A percentile compares a stretch with the other conserved stretches of the same genome.
Conservation (phyloP, 1,284 basidiomycete species). For the Cryptococcus floricola region DNA sequence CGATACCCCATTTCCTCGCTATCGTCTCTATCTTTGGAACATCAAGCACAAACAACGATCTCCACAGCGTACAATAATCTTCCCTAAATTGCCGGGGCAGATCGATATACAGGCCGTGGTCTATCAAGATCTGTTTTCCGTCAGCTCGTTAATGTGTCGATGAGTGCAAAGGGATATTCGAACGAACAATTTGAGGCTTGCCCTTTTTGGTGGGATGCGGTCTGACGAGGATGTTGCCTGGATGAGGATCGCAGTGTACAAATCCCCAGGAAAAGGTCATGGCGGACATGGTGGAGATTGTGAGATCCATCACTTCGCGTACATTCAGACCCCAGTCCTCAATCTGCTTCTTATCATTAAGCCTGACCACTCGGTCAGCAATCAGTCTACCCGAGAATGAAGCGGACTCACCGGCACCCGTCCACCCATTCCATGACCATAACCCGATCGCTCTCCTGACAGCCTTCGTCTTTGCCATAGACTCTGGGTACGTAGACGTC, state of each 20-base stretch:
- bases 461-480: conserved; percentile 61
- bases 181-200: conserved; percentile 66
- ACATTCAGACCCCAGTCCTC: conserved; percentile 50
- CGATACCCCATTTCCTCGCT: conserved; percentile 72
- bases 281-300: conserved; percentile 66
- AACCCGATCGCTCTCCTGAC: conserved; percentile 60
- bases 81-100: conserved; percentile 62
- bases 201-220: conserved; percentile 60
- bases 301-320: conserved; percentile 53
- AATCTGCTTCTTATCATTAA: conserved; percentile 61
- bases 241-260: conserved; percentile 63
- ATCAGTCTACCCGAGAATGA: background rate
- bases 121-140: conserved; percentile 57
- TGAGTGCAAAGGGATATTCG: background rate
- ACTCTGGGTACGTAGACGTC: conserved; percentile 76
- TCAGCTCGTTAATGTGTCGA: background rate
- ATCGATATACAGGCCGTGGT: conserved; percentile 80
- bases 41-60: conserved; percentile 68
- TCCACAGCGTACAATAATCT: conserved; percentile 76
- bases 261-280: conserved; percentile 87
- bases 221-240: conserved; percentile 78
- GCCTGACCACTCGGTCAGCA: conserved; percentile 36
- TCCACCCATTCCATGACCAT: conserved; percentile 82
- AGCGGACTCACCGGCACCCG: conserved; percentile 51
- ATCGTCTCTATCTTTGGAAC: conserved; percentile 61